phyloP scores from a whole-genome alignment of 768 basidiomycete genomes.

The Pulveroboletus sp. region DNA sequence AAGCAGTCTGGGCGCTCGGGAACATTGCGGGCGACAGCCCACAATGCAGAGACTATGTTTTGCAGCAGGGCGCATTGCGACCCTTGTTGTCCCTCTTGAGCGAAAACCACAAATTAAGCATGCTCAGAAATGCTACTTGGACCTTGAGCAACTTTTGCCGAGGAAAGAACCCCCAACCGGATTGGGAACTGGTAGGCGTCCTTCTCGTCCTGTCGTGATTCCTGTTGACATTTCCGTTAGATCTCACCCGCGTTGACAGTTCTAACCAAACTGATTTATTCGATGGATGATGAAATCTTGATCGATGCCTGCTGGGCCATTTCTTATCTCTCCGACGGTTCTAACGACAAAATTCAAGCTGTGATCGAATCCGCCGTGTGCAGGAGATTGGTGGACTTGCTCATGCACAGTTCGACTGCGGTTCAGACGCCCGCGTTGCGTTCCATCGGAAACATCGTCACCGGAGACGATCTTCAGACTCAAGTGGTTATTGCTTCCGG shows the following conservation, averaged over 20 bases:
- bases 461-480: slow-evolving; percentile 98
- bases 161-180: slow-evolving; percentile 96
- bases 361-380: slow-evolving; percentile 99
- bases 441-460: slow-evolving; percentile 98
- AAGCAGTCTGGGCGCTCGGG: slow-evolving; percentile 98
- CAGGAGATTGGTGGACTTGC: slow-evolving; percentile 92
- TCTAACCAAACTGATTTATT: slow-evolving; percentile 96
- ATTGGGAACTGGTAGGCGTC: slow-evolving; percentile 85
- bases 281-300: slow-evolving; percentile 96
- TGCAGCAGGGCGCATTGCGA: slow-evolving; percentile 87
- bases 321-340: slow-evolving; percentile 97
- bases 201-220: slow-evolving; percentile 1
- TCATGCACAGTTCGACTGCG: slow-evolving; percentile 91
- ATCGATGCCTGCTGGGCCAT: slow-evolving; percentile 99
- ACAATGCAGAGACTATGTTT: slow-evolving; percentile 93
- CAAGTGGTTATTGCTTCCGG: slow-evolving; percentile 99
- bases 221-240: slow-evolving; percentile 40
- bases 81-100: slow-evolving; percentile 87
- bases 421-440: slow-evolving; percentile 98
- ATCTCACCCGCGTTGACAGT: slow-evolving; percentile 97
- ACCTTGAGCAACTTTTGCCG: slow-evolving; percentile 99
- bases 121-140: slow-evolving; percentile 99
- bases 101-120: slow-evolving; percentile 98
- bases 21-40: slow-evolving; percentile 99
- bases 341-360: slow-evolving; percentile 99